phyloP scores from a whole-genome alignment of 768 basidiomycete genomes.

The Paxillus ammoniavirescens region DNA sequence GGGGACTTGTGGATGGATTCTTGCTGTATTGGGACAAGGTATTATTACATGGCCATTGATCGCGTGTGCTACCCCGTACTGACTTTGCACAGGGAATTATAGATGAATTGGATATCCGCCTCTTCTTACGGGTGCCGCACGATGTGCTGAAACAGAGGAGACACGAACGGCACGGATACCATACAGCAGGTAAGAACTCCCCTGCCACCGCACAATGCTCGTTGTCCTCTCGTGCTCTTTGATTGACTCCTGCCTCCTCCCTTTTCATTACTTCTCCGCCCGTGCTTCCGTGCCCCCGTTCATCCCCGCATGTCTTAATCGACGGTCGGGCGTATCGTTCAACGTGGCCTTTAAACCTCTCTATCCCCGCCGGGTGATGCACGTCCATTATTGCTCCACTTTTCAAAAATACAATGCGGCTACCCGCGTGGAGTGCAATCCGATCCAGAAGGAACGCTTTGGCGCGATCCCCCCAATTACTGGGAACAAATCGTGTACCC shows the following conservation, averaged over 20 bases:
- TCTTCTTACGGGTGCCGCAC: slow-evolving; percentile 85
- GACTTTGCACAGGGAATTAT: slow-evolving; percentile 56
- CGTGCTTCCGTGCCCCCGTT: slow-evolving; percentile 8
- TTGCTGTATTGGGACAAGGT: slow-evolving; percentile 87
- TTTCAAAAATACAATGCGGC: not conserved
- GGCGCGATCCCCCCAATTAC: slow-evolving; percentile 86
- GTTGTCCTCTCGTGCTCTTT: slow-evolving; percentile 2
- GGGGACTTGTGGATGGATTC: slow-evolving; percentile 93
- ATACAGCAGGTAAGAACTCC: slow-evolving; percentile 72
- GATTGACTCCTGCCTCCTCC: slow-evolving; percentile 23
- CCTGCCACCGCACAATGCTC: not conserved
- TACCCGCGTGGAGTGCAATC: slow-evolving; percentile 61
- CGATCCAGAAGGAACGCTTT: slow-evolving; percentile 83
- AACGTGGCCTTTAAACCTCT: not conserved
- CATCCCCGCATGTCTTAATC: slow-evolving; percentile 14
- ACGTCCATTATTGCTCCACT: slow-evolving; percentile 1
- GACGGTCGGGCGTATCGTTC: slow-evolving; percentile 5
- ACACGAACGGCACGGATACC: slow-evolving; percentile 80
- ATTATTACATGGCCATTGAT: slow-evolving; percentile 26
- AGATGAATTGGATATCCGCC: slow-evolving; percentile 67
- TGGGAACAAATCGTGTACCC: slow-evolving; percentile 96
- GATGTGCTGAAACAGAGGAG: slow-evolving; percentile 72
- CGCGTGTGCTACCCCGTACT: not conserved
- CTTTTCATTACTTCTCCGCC: slow-evolving; percentile 16
- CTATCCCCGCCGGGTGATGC: slow-evolving; percentile 1